Evolutionary conservation across 2,329 filamentous ascomycete genomes (phyloP), one percentile per base, ranked within the genome.

Genomic region (Epichloe scottii): DNA sequence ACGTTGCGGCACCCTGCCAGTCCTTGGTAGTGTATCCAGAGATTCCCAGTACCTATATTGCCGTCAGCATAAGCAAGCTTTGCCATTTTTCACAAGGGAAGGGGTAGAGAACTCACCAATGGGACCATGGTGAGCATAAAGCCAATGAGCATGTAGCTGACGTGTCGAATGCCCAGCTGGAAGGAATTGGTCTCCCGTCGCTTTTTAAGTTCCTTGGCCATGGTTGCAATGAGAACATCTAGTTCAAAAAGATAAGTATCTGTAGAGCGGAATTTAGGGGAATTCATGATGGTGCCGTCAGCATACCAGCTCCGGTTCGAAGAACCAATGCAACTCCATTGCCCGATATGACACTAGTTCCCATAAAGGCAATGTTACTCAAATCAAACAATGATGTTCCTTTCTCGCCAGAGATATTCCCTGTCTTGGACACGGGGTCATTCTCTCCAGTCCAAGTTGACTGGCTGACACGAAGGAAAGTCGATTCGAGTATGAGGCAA

Each of bases 361-460:
- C 61, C 58, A 62, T 63, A 26, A 63, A 57, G 12, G 55, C 59
- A 41, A 63, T 53, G 45, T 61, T 63, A 10, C 43, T 43, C 6
- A 61, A 37, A 44, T 63, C 61, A 30, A 62, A 63, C 5, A 61
- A 48, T 0, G 55, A 53, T 10, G 46, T 48, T 2, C 56, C 53
- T 30, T 61, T 62, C 35, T 57, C 55, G 26, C 55, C 58, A 11
- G 21, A 38, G 2, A 26, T 12, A 14, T 48, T 52, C 1, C 59
- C 46, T 1, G 45, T 40, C 50, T 63, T 63, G 17, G 56, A 48
- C 2, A 59, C 59, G 3, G 62, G 61, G 8, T 56, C 56, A 46
- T 52, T 63, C 48, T 63, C 62, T n/a, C 62, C 62, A 0, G 59
- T 63, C 59, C 60, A 62, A 14, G 58, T 60, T n/a, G 61, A 63